phyloP scores from a whole-genome alignment of 2,329 filamentous ascomycete species.

The Hysterium pulicare region DNA sequence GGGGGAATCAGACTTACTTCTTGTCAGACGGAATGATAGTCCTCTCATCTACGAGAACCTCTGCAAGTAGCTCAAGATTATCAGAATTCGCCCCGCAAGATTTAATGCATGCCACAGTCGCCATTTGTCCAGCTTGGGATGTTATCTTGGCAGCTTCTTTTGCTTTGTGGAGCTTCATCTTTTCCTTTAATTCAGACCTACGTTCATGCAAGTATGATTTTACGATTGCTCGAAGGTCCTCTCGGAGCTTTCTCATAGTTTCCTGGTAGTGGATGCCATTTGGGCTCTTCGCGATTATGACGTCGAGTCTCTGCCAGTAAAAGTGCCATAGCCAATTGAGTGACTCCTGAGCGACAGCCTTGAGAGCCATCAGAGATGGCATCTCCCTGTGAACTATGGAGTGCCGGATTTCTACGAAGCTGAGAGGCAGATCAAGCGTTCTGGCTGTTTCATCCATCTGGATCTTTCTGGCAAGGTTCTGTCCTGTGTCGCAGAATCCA shows the following conservation, averaged over 20 bases:
- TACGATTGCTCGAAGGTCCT: conserved; percentile 22
- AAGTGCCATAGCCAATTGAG: conserved; percentile 84
- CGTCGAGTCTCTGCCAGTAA: conserved; percentile 67
- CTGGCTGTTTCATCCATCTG: conserved; percentile 73
- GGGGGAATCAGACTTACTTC: conserved; percentile 18
- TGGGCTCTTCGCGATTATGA: conserved; percentile 7
- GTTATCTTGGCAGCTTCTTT: background rate
- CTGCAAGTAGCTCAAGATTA: conserved; percentile 11
- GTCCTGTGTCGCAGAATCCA: conserved; percentile 67
- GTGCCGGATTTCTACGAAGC: conserved; percentile 85
- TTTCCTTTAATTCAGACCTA: conserved; percentile 29
- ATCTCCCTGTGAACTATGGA: conserved; percentile 88
- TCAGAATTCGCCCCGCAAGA: conserved; percentile 6
- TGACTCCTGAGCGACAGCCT: conserved; percentile 65
- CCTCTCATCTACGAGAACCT: conserved; percentile 33
- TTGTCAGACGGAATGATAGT: conserved; percentile 36
- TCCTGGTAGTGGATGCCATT: background rate
- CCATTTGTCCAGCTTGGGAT: conserved; percentile 15
- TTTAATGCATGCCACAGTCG: conserved; percentile 3
- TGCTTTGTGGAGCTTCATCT: no score
- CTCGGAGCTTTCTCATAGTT: conserved; percentile 9
- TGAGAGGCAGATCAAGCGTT: conserved; percentile 63
- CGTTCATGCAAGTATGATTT: conserved; percentile 31
- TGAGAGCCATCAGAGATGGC: conserved; percentile 70
- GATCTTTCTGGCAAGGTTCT: conserved; percentile 23